These are phyloP conservation scores for Leccinum longicurvipes DNA, from an alignment of 768 basidiomycete species.

Conservation along the genomic window DNA sequence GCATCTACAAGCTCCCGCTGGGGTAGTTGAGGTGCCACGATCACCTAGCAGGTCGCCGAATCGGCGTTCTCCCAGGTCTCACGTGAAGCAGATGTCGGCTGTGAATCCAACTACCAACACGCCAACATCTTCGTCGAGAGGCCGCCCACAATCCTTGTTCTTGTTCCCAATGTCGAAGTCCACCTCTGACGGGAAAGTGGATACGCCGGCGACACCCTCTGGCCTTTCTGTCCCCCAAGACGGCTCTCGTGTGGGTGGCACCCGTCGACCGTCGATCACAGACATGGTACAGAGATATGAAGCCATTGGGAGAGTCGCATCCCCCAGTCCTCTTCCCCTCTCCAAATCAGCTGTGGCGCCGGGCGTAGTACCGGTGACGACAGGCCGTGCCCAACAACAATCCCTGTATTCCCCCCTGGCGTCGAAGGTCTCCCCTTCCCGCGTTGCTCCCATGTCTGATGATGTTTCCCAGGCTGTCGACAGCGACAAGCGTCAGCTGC, in stretches of 20 bases:
- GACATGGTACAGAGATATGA: conserved; percentile 86
- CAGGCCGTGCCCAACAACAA: conserved; percentile 22
- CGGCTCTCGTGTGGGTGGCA: conserved; percentile 35
- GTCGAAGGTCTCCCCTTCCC: conserved; percentile 25
- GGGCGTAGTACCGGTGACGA: conserved; percentile 9
- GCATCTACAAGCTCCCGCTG: conserved; percentile 20
- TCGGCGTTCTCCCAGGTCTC: conserved; percentile 26
- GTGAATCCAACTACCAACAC: conserved; percentile 19
- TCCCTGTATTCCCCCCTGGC: conserved; percentile 22
- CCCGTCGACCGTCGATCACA: conserved; percentile 74
- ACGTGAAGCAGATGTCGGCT: conserved; percentile 31
- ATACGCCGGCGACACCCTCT: conserved; percentile 31
- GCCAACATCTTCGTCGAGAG: conserved; percentile 39
- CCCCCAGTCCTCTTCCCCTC: conserved; percentile 30
- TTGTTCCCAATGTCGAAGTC: conserved; percentile 51
- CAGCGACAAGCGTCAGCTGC: conserved; percentile 20
- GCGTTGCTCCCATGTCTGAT: conserved; percentile 10
- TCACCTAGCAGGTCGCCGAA: conserved; percentile 31
- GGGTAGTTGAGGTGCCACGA: conserved; percentile 17
- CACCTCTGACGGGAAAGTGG: conserved; percentile 38
- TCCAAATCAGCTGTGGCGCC: conserved; percentile 26
- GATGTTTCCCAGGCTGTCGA: conserved; percentile 12
- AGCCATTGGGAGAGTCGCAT: conserved; percentile 45
- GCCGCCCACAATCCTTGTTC: conserved; percentile 82
- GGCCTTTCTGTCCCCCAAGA: conserved; percentile 48